These are phyloP conservation scores for Bipolaris gigantea DNA, from an alignment of 2,329 filamentous ascomycete species.

Conservation along the genomic window DNA sequence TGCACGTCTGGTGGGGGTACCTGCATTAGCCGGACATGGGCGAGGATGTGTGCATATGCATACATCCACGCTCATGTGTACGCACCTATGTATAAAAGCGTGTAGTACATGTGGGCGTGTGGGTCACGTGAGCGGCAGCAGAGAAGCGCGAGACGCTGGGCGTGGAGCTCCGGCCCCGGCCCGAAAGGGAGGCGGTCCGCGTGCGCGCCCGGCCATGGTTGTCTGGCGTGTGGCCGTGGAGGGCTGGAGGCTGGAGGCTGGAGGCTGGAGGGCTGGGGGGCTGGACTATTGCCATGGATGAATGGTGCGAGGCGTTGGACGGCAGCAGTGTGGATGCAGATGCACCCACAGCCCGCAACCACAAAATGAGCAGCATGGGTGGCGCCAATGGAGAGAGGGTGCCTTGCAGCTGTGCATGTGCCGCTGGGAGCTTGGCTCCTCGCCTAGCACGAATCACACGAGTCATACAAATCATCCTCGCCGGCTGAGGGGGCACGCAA, in stretches of 20 bases:
- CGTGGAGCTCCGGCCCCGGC: neutral
- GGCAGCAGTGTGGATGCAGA: no score
- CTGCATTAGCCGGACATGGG: conserved; percentile 41
- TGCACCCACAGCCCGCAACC: conserved; percentile 7
- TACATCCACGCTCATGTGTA: no score
- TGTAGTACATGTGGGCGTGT: no score
- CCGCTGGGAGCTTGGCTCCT: neutral
- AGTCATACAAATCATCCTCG: no score
- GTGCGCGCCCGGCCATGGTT: neutral
- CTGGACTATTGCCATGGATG: no score
- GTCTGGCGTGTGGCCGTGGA: no score
- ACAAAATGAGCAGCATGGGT: conserved; percentile 9
- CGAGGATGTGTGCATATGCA: conserved; percentile 3
- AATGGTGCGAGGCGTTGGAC: neutral
- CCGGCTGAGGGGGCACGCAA: no score
- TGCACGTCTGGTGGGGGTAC: neutral
- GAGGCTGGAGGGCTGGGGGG: no score
- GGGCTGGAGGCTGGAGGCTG: no score
- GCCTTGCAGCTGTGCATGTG: conserved; percentile 16
- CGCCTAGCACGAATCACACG: neutral
- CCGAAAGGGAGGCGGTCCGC: neutral
- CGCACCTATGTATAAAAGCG: no score
- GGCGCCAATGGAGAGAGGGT: conserved; percentile 6
- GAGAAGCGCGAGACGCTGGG: neutral
- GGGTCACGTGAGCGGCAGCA: neutral